These are phyloP conservation scores for Penicillium parvum DNA, from an alignment of 495 filamentous ascomycete species.

Conservation along the genomic window DNA sequence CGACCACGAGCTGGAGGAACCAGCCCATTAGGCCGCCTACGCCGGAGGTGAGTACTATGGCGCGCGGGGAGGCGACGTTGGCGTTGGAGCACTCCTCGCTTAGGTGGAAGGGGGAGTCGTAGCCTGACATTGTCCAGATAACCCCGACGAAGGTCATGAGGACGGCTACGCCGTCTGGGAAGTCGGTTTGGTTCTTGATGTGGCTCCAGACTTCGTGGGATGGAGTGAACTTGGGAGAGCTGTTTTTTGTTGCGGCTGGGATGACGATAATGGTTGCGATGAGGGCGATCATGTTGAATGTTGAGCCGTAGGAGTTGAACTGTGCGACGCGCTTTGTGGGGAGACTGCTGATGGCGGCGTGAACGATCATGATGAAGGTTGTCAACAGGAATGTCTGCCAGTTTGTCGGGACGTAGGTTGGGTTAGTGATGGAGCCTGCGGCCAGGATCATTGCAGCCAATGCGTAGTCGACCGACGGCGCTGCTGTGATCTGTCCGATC, in stretches of 20 bases:
- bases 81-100: conserved; percentile 77
- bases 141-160: conserved; percentile 70
- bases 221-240: conserved; percentile 60
- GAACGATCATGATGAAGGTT: conserved; percentile 63
- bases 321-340: conserved; percentile 69
- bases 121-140: conserved; percentile 66
- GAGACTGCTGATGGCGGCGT: conserved; percentile 67
- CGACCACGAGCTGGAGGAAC: conserved; percentile 72
- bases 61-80: conserved; percentile 66
- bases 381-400: conserved; percentile 73
- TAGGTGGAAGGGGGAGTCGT: conserved; percentile 73
- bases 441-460: conserved; percentile 71
- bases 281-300: conserved; percentile 68
- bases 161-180: conserved; percentile 64
- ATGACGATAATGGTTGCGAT: conserved; percentile 66
- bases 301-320: conserved; percentile 73
- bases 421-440: conserved; percentile 63
- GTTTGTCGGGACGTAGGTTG: conserved; percentile 56
- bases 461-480: conserved; percentile 61
- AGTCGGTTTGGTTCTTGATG: conserved; percentile 67
- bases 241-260: conserved; percentile 54
- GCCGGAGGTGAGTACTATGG: conserved; percentile 69
- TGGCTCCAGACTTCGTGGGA: conserved; percentile 63
- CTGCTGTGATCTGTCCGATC: conserved; percentile 65
- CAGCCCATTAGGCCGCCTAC: conserved; percentile 69